These are phyloP conservation scores for Hanseniaspora clermontiae DNA, from an alignment of 805 yeast genomes.

Conservation along the genomic window DNA sequence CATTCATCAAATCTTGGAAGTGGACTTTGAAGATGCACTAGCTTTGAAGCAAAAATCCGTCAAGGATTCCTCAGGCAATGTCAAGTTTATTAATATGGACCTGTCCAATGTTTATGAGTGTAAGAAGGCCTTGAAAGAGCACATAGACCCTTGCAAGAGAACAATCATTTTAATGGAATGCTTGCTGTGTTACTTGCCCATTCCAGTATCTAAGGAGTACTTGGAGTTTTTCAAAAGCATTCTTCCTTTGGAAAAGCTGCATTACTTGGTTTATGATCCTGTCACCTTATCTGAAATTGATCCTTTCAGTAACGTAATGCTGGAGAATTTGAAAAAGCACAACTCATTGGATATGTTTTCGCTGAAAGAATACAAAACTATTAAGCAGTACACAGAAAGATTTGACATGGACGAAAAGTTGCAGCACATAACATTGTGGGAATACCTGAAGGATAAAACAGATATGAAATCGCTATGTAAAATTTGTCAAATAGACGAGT, in stretches of 20 bases:
- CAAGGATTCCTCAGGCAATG: neutral
- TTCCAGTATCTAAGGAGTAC: neutral
- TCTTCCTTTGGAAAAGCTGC: neutral
- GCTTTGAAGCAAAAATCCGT: neutral
- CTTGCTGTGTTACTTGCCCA: slow-evolving; percentile 5
- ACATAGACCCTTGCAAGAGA: neutral
- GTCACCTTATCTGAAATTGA: neutral
- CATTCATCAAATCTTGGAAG: neutral
- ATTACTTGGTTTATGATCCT: slow-evolving; percentile 10
- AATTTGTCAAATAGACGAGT: slow-evolving; percentile 7
- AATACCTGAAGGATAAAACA: neutral
- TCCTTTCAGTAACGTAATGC: slow-evolving; percentile 2
- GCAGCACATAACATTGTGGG: neutral
- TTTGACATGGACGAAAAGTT: neutral
- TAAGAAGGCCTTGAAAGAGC: neutral
- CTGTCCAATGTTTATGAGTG: neutral
- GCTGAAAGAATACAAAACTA: neutral
- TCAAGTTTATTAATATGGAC: neutral
- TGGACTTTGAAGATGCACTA: slow-evolving; percentile 3
- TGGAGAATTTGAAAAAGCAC: neutral
- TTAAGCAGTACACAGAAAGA: neutral
- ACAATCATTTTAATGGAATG: slow-evolving; percentile 6
- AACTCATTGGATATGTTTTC: neutral
- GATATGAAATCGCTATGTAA: neutral
- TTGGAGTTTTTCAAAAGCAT: neutral